Evolutionary conservation across 768 basidiomycete genomes (phyloP), one percentile per base, ranked within the genome.

Genomic region (Plicaturopsis crispa): DNA sequence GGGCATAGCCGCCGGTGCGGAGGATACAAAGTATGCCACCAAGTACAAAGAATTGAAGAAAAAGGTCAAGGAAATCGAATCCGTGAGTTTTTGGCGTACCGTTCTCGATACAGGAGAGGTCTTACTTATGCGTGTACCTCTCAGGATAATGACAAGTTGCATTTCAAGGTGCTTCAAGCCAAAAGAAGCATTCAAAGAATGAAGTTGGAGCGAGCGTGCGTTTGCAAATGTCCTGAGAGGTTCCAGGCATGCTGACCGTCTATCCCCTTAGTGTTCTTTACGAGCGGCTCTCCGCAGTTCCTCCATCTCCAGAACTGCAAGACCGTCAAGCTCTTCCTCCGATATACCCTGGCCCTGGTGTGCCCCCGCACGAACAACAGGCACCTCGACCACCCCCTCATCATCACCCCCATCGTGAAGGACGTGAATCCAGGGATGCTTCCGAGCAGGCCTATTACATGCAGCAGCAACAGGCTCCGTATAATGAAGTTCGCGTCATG

Each of bases 41-140:
- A 90, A 90, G 62, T 91, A 90, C 66, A 86, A 79, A 58, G 87
- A 91, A 42, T 67, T 91, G 46, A 89, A 86, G 59, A 74, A 80
- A 61, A 89, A 88, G 64, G 86, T 90, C 41, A 83, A 79, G 55
- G 86, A 90, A 60, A 84, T 90, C 46, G 88, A 91, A 63, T 60
- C 69, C 22, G 88, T 87, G 43, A 49, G 82, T 74, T 48, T 6
- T 31, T 30, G 26, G 14, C 14, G 26, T 28, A 14, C 14, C 10
- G 26, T 24, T 21, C 24, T 26, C 37, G 17, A 30, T 26, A 11
- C 34, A 33, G n/a, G n/a, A n/a, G 14, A 28, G 26, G 26, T 28
- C 26, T 28, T 14, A 28, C n/a, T 28, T 8, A 14, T 28, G 19
- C 40, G 19, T 33, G 34, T 21, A 28, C 21, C 30, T 13, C 51